Base-by-base conservation (phyloP, 306 rosid genomes). In the Fragaria nilgerrensis region DNA sequence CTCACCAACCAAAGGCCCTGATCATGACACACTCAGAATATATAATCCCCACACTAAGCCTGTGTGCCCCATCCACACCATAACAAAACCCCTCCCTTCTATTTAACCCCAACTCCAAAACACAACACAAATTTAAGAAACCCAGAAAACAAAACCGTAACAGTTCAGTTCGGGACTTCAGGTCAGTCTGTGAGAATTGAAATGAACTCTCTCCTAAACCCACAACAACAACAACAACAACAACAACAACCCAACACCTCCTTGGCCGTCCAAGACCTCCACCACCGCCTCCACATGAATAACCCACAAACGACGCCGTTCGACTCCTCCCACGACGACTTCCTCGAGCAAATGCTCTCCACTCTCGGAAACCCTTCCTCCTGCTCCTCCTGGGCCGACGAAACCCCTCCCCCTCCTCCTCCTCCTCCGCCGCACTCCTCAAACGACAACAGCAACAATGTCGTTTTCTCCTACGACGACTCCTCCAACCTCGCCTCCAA, bases 291-390 rank as follows among this genome's bases (percentile, higher is more conserved):
- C 50, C 52, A 15, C 55, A 49, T 49, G 61, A 58, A 39, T 6
- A 39, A 58, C 34, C 64, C 32, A 2, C 64, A 58, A 58, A 1
- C 55, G 47, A 36, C 70, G 48, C 48, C 70, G 48, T 86, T 85
- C 55, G 89, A 88, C 22, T 63, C 85, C n/a, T 32, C 85, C 25
- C 89, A 89, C 74, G 99, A 95, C 36, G 99, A 92, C 81, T 92
- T 95, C 25, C 88, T 95, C 78, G 96, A 95, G 44, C 97, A 95
- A 84, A 89, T 95, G 87, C 95, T 95, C 72, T 89, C 96, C 37
- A 86, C 80, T 53, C 84, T 92, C 70, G 88, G 88, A 63, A 44
- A 44, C 48, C 80, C 88, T 1, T 80, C 84, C 23, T 74, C 93
- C 22, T 85, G 84, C 53, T 80, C 96, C 53, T 80, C 96, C 0